These are phyloP conservation scores for Ascochyta koolunga DNA, from an alignment of 2,329 filamentous ascomycete species.

Conservation along the genomic window DNA sequence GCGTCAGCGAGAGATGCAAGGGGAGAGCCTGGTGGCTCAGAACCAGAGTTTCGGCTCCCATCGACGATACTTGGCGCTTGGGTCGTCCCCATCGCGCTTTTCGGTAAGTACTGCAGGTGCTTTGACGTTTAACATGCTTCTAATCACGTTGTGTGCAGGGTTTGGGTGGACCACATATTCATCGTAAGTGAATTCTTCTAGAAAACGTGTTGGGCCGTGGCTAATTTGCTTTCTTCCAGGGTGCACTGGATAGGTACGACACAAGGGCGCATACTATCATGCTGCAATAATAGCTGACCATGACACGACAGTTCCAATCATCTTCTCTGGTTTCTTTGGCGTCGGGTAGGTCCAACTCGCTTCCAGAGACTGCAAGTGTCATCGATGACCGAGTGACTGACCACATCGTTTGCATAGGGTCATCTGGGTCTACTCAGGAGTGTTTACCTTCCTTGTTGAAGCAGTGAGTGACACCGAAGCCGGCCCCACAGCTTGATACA, in stretches of 20 bases:
- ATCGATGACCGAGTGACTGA: slow-evolving; percentile 40
- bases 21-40: slow-evolving; percentile 64
- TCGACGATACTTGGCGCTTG: slow-evolving; percentile 70
- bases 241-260: slow-evolving; percentile 58
- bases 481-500: slow-evolving; percentile 25
- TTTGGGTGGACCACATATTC: slow-evolving; percentile 86
- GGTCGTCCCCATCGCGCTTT: slow-evolving; percentile 79
- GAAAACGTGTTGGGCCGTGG: slow-evolving; percentile 52
- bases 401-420: slow-evolving; percentile 57
- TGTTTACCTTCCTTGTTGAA: slow-evolving; percentile 87
- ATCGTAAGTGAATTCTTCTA: slow-evolving; percentile 70
- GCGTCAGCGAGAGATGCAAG: slow-evolving; percentile 58
- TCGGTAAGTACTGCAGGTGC: slow-evolving; percentile 61
- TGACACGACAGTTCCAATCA: slow-evolving; percentile 53
- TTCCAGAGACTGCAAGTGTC: slow-evolving; percentile 26
- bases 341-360: slow-evolving; percentile 46
- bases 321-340: slow-evolving; percentile 56
- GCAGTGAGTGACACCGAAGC: slow-evolving; percentile 48
- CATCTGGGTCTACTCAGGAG: slow-evolving; percentile 78
- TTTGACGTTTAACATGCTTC: slow-evolving; percentile 32
- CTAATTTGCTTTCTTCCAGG: slow-evolving; percentile 44
- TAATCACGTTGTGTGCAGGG: slow-evolving; percentile 48
- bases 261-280: slow-evolving; percentile 26
- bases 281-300: slow-evolving; percentile 42
- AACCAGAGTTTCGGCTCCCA: slow-evolving; percentile 87